These are phyloP conservation scores for Backusella mclennaniae DNA, from an alignment of 192 early-diverging fungal species.

Conservation along the genomic window DNA sequence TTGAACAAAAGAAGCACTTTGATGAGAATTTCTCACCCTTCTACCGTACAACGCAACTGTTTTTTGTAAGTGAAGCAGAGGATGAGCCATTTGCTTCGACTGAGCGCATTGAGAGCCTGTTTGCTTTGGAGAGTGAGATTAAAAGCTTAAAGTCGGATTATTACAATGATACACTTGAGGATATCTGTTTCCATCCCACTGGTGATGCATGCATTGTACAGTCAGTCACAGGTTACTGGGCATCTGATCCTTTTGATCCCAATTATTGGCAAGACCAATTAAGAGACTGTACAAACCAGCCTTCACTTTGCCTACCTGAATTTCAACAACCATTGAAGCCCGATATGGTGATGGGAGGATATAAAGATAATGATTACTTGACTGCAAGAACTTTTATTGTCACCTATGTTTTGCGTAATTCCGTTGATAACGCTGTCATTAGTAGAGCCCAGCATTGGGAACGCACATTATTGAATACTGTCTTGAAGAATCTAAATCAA, in stretches of 20 bases:
- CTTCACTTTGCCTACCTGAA: conserved; percentile 55
- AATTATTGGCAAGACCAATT: conserved; percentile 46
- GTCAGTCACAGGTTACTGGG: conserved; percentile 66
- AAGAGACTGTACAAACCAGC: conserved; percentile 42
- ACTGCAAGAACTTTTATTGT: conserved; percentile 55
- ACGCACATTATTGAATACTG: conserved; percentile 32
- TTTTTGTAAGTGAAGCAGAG: conserved; percentile 44
- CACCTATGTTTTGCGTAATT: conserved; percentile 60
- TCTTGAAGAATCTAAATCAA: conserved; percentile 27
- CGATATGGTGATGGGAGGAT: conserved; percentile 57
- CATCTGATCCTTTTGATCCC: conserved; percentile 46
- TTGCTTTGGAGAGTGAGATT: conserved; percentile 49
- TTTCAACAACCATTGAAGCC: conserved; percentile 64
- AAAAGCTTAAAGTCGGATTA: conserved; percentile 35
- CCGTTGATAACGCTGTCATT: conserved; percentile 35
- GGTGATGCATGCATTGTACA: conserved; percentile 61
- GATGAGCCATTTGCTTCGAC: conserved; percentile 40
- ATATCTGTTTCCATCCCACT: conserved; percentile 60
- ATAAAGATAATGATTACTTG: conserved; percentile 35
- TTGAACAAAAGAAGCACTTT: conserved; percentile 55
- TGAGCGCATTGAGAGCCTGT: conserved; percentile 43
- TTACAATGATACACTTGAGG: conserved; percentile 42
- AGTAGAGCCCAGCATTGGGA: conserved; percentile 59
- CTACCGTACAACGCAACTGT: conserved; percentile 64
- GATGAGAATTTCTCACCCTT: conserved; percentile 64